A percentile compares a stretch with the other conserved stretches of the same genome.
Conservation (phyloP, 1,284 basidiomycete species). For the Ganoderma resinaceum region DNA sequence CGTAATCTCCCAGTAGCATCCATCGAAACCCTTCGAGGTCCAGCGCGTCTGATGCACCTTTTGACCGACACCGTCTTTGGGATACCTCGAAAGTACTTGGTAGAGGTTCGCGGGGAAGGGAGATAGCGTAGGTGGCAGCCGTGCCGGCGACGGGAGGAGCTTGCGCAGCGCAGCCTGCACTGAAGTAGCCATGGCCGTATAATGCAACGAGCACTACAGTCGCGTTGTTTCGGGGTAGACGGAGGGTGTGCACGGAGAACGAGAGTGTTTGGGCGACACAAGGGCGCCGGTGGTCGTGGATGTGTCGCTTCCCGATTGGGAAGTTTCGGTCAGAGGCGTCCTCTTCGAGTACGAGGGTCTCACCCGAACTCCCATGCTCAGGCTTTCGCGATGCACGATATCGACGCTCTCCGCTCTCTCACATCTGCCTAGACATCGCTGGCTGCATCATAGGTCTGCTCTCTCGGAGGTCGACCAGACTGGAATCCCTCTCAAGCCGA, state of each 20-base stretch:
- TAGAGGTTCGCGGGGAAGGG: constrained; percentile 66
- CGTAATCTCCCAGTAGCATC: constrained; percentile 78
- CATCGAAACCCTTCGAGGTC: constrained; percentile 68
- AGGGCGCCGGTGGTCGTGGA: constrained; percentile 22
- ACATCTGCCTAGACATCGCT: background rate
- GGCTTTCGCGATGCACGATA: constrained; percentile 11
- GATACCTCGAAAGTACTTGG: constrained; percentile 72
- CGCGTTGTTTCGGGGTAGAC: background rate
- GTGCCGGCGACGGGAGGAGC: constrained; percentile 52
- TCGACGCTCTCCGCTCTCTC: background rate
- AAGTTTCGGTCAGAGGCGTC: constrained; percentile 18
- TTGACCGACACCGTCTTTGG: constrained; percentile 70
- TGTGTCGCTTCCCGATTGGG: constrained; percentile 19
- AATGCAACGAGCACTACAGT: background rate
- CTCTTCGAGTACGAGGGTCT: too few relatives aligned
- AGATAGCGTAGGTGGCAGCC: constrained; percentile 64
- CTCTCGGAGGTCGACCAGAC: constrained; percentile 53
- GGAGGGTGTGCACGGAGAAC: background rate
- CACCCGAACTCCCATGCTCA: constrained; percentile 21
- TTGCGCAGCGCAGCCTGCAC: constrained; percentile 55
- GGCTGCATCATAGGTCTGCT: constrained; percentile 16
- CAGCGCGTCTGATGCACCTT: constrained; percentile 76
- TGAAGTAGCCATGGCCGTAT: constrained; percentile 30
- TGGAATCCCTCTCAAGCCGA: constrained; percentile 68
- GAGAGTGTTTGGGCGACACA: constrained; percentile 10